Base-by-base conservation (phyloP, 768 basidiomycete genomes). In the Butyriboletus loyo region DNA sequence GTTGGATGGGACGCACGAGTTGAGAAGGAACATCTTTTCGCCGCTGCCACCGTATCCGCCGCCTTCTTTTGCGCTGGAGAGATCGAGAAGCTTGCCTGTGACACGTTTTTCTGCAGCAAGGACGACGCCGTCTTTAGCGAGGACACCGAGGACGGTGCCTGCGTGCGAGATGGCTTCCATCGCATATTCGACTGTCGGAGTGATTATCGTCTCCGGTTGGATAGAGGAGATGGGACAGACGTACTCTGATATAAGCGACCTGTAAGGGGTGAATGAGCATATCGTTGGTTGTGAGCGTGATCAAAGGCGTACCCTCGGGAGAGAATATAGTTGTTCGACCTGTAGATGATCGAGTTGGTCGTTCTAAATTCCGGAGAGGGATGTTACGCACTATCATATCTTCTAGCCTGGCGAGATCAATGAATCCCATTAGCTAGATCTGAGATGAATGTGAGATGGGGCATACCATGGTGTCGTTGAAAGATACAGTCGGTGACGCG, bases 161-260 rank as follows among this genome's bases (percentile, higher is more conserved):
- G 92, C 93, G 64, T 94, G 89, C 27, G 94, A 97, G 78, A 98
- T 98, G 53, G 94, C 93, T 69, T 98, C 97, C 92, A 98, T 97
- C 39, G 96, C 96, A 82, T 99, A 99, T 76, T 99, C 96, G 77
- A 98, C 96, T 96, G 62, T 43, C 30, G 8, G 24, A 32, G 49
- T 5, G 42, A 42, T 47, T 36, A 58, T 49, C 32, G 39, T 49
- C 24, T 45, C 47, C 41, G 32, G n/a, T 19, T 4, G 36, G 21
- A 25, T 49, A 42, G 45, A 19, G 13, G 25, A 39, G 35, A 46
- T 42, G 48, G 17, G 37, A 42, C 37, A 32, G 36, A 56, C 87
- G 72, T 66, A 95, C 94, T 94, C 78, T 99, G 96, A 72, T 96
- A 98, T 50, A 99, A 76, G 56, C 96, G 92, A 60, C 94, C 94